Conservation (phyloP, 306 rosid species). For the Vigna trinervia region DNA sequence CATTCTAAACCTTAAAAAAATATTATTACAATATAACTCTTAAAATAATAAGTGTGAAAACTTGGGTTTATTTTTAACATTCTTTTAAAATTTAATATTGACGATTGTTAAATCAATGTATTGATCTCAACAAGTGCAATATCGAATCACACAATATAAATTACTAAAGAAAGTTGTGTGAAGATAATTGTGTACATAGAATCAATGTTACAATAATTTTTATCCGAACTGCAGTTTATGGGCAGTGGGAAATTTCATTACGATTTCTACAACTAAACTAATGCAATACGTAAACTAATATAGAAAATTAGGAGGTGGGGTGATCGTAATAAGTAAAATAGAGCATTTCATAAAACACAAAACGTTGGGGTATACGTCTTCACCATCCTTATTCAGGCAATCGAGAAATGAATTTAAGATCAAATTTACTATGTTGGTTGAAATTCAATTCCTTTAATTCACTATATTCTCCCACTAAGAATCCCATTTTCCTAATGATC, state of each 20-base stretch:
- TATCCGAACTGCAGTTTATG: background rate
- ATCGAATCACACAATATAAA: background rate
- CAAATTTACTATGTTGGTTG: background rate
- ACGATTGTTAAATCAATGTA: too few species aligned
- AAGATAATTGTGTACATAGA: background rate
- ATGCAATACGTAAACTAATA: background rate
- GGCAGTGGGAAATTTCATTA: background rate
- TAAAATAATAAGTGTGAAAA: too few species aligned
- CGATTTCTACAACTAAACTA: background rate
- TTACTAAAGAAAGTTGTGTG: background rate
- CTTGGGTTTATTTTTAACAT: too few species aligned
- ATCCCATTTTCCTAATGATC: background rate
- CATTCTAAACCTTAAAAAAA: too few species aligned
- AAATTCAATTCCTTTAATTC: background rate
- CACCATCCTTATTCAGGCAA: background rate
- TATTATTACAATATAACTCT: too few species aligned
- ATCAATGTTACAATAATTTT: background rate
- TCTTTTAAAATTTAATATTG: too few species aligned
- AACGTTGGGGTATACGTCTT: background rate
- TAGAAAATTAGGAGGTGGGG: background rate
- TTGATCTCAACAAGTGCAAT: background rate
- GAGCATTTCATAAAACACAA: background rate
- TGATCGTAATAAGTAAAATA: background rate
- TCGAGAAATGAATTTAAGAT: background rate
- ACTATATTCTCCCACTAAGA: background rate